Conservation (phyloP, 225 moss, liverwort and hornwort species). For the Bryoerythrophyllum caledonicum region DNA sequence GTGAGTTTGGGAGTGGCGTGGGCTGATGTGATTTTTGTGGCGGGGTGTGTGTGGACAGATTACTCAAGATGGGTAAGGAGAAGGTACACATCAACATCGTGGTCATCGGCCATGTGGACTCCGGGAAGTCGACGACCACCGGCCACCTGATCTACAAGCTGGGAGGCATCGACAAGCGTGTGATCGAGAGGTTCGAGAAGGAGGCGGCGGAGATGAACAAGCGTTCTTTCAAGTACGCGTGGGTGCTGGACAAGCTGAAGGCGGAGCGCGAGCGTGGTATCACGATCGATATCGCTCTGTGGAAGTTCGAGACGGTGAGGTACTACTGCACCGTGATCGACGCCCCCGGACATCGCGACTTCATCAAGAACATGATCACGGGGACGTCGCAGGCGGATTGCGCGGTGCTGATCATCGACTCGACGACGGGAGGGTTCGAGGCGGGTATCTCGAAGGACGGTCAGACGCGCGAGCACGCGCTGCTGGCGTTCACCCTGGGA, state of each 20-base stretch:
- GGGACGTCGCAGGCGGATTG: conserved; percentile 75
- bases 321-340: conserved; percentile 74
- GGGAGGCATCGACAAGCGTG: conserved; percentile 57
- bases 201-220: conserved; percentile 75
- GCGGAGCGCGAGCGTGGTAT: conserved; percentile 73
- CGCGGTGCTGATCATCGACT: conserved; percentile 64
- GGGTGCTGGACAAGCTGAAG: conserved; percentile 74
- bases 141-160: conserved; percentile 59
- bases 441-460: conserved; percentile 72
- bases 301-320: conserved; percentile 63
- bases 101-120: conserved; percentile 62
- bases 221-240: conserved; percentile 76
- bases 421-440: conserved; percentile 70
- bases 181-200: conserved; percentile 62
- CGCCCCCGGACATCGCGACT: conserved; percentile 60
- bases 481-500: conserved; percentile 63
- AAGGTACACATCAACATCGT: conserved; percentile 55
- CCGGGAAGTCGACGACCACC: conserved; percentile 25
- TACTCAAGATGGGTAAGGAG: conserved; percentile 41
- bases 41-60: background rate
- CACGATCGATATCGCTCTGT: conserved; percentile 65
- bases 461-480: conserved; percentile 62
- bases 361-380: conserved; percentile 82
- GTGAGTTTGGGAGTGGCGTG: background rate
- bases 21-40: background rate